Percentiles rank a stretch among this genome's conserved stretches.
phyloP scores from a whole-genome alignment of 2,329 filamentous ascomycete genomes.

The Aurifilum marmelostoma region DNA sequence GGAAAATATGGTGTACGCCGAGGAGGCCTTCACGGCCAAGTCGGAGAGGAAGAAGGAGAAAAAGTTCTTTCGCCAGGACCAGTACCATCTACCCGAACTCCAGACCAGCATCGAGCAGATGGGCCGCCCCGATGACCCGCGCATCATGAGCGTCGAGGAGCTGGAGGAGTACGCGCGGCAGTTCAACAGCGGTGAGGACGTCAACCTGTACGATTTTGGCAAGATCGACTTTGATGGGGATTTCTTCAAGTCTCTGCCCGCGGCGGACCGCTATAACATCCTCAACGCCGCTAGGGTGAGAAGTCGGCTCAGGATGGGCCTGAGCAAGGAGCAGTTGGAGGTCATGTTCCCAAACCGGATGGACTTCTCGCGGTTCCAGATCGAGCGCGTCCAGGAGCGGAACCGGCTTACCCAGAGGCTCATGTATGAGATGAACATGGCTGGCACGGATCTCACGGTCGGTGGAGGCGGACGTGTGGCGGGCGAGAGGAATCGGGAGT shows the following conservation, averaged over 20 bases:
- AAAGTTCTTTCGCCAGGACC: conserved; percentile 87
- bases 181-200: conserved; percentile 89
- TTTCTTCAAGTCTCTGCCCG: conserved; percentile 90
- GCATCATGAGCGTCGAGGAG: conserved; percentile 95
- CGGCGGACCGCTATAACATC: conserved; percentile 94
- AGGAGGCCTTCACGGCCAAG: conserved; percentile 81
- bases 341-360: conserved; percentile 97
- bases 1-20: conserved; percentile 80
- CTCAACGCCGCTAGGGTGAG: conserved; percentile 89
- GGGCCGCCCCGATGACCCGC: conserved; percentile 87
- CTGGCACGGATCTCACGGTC: conserved; percentile 71
- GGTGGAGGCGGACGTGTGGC: conserved; percentile 69
- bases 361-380: conserved; percentile 96
- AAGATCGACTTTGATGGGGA: conserved; percentile 98
- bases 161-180: conserved; percentile 91
- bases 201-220: conserved; percentile 91
- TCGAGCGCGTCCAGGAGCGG: conserved; percentile 87
- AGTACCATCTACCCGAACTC: conserved; percentile 91
- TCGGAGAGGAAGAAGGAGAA: conserved; percentile 74
- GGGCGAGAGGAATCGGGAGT: conserved; percentile 88
- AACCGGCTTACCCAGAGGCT: conserved; percentile 93
- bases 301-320: conserved; percentile 89
- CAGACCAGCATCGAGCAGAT: conserved; percentile 79
- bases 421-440: conserved; percentile 94
- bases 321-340: conserved; percentile 94